phyloP scores from a whole-genome alignment of 176 grass and related monocot species.

The Zizania latifolia region DNA sequence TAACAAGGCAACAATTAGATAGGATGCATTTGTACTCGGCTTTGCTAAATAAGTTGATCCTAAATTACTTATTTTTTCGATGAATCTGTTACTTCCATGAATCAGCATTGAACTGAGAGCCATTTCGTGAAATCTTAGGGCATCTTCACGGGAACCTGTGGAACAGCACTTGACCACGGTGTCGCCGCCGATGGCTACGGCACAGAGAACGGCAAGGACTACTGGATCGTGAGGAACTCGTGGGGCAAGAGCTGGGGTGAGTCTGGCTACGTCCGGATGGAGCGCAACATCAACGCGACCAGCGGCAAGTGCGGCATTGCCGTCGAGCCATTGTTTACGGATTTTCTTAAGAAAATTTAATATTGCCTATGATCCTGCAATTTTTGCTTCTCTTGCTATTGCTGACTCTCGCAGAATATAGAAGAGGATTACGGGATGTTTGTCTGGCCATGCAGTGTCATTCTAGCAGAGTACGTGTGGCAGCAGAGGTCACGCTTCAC shows the following conservation, averaged over 20 bases:
- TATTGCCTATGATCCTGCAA: background rate
- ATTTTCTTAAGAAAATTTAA: too few species aligned
- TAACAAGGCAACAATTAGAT: background rate
- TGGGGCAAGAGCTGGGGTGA: slow-evolving; percentile 79
- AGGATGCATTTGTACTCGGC: background rate
- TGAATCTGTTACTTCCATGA: background rate
- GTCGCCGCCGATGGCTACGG: slow-evolving; percentile 68
- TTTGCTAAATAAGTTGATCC: too few species aligned
- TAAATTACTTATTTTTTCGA: background rate
- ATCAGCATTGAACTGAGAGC: background rate
- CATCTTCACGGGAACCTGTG: slow-evolving; percentile 74
- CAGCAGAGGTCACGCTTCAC: slow-evolving; percentile 60
- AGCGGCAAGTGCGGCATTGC: slow-evolving; percentile 78
- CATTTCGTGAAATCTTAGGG: slow-evolving; percentile 38
- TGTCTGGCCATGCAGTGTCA: slow-evolving; percentile 76
- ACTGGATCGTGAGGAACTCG: slow-evolving; percentile 92
- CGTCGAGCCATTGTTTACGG: slow-evolving; percentile 60
- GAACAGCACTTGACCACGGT: slow-evolving; percentile 68
- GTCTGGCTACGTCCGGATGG: slow-evolving; percentile 68
- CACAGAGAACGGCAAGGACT: slow-evolving; percentile 56
- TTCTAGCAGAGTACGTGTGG: slow-evolving; percentile 82
- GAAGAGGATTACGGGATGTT: slow-evolving; percentile 92
- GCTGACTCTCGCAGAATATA: slow-evolving; percentile 38
- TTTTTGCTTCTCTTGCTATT: background rate
- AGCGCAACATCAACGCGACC: slow-evolving; percentile 57